Percentiles rank a stretch among this genome's conserved stretches.
These are phyloP conservation scores for Plasmodium inui DNA, from an alignment of 169 alveolate genomes.

Conservation along the genomic window DNA sequence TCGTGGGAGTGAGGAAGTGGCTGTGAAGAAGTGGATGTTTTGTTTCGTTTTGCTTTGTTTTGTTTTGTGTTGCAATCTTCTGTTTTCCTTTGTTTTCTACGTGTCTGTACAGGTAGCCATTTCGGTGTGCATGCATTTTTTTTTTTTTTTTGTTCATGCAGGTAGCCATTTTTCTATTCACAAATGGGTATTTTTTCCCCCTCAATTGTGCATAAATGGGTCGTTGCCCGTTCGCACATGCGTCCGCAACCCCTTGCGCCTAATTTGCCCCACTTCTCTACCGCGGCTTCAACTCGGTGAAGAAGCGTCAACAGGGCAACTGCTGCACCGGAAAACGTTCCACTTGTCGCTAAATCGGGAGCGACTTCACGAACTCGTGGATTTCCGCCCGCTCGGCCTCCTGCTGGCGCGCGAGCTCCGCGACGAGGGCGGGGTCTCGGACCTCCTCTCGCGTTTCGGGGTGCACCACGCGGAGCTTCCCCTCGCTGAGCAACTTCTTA, in stretches of 20 bases:
- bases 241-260: not conserved
- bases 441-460: conserved; percentile 1
- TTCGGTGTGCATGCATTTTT: too few relatives aligned
- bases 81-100: too few relatives aligned
- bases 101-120: not conserved
- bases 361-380: conserved; percentile 6
- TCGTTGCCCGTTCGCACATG: not conserved
- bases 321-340: not conserved
- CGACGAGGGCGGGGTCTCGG: not conserved
- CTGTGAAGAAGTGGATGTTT: not conserved
- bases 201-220: not conserved
- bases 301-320: not conserved
- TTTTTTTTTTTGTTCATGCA: too few relatives aligned
- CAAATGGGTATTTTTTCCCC: not conserved
- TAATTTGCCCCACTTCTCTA: not conserved
- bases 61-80: too few relatives aligned
- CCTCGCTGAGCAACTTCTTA: conserved; percentile 6
- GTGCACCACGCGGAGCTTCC: conserved; percentile 8
- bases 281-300: not conserved
- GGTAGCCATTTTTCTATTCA: not conserved
- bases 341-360: not conserved
- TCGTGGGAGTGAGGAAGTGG: too few relatives aligned
- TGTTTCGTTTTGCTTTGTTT: not conserved
- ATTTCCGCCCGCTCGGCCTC: not conserved
- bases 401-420: not conserved